Base-by-base conservation (phyloP, 2,329 filamentous ascomycete genomes). In the Emydomyces testavorans region DNA sequence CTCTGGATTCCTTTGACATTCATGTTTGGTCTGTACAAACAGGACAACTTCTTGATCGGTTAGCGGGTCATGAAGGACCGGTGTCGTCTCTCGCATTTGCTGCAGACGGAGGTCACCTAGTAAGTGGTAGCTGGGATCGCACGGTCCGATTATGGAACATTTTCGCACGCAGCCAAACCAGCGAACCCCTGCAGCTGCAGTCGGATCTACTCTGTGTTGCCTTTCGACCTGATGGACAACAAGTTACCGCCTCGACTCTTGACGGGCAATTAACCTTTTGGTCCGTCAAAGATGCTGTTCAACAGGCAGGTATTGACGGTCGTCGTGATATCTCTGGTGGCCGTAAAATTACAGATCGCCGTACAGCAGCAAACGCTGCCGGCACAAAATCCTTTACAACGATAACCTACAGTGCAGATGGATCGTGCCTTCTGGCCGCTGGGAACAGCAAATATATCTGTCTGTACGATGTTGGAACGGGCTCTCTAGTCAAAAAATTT, bases 371-470 rank as follows among this genome's bases (percentile, higher is more conserved):
- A 38, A 96, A 94, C 59, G 82, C 84, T 2, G 78, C 87, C 1
- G 87, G 87, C 31, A 94, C 86, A 35, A 98, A 98, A 64, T 83
- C 80, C 55, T 98, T 94, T 70, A 82, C 78, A 59, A 84, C 83
- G 5, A 85, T 98, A 55, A 79, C 78, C 46, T 98, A 96, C 69
- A 94, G 88, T 62, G 83, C 86, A 1, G 92, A 98, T 61, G 92
- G 92, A 10, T 85, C 80, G 53, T 95, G 92, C 58, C 73, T 98
- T 8, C 72, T 98, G 34, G 92, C 90, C 0, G 89, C 80, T 40
- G 92, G 92, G 26, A 94, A 92, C 72, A 95, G 88, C 80, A 98
- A 98, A 70, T 95, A 94, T 65, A 95, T 98, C 45, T 96, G 92
- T 62, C 67, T 98, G 50, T 98, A 98, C 68, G 90, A 93, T n/a